These are phyloP conservation scores for Pythium phragmiticola DNA, from an alignment of 352 stramenopile species.

Conservation along the genomic window DNA sequence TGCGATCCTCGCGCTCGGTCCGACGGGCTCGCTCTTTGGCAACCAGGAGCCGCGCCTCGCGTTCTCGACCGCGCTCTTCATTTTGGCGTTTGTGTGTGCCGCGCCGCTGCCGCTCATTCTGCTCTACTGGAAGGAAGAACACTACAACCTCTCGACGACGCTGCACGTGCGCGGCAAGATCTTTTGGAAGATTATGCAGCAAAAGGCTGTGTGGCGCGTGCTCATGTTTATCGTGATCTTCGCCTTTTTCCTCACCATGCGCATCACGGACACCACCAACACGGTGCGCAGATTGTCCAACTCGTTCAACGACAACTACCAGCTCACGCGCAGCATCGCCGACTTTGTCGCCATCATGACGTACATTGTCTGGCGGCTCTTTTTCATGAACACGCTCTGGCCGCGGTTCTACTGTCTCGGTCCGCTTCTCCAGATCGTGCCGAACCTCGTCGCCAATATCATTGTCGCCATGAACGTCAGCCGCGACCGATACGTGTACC, in stretches of 20 bases:
- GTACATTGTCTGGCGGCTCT: conserved; percentile 34
- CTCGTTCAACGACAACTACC: conserved; percentile 31
- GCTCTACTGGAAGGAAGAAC: conserved; percentile 36
- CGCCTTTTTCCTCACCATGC: conserved; percentile 33
- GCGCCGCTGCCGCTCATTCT: conserved; percentile 33
- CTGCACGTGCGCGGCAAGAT: conserved; percentile 34
- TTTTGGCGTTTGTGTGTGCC: conserved; percentile 33
- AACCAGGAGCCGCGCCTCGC: conserved; percentile 19
- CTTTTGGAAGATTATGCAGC: conserved; percentile 52
- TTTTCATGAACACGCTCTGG: conserved; percentile 41
- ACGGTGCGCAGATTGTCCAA: conserved; percentile 25
- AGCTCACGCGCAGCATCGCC: conserved; percentile 32
- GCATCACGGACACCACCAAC: conserved; percentile 27
- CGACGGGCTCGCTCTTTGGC: not conserved
- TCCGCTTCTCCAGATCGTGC: conserved; percentile 32
- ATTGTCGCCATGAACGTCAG: conserved; percentile 11
- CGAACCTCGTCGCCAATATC: conserved; percentile 25
- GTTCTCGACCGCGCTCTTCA: conserved; percentile 34
- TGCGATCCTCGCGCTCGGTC: conserved; percentile 21
- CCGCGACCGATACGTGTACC: conserved; percentile 30
- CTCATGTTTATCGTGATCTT: conserved; percentile 49
- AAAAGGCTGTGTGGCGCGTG: conserved; percentile 42
- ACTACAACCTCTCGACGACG: conserved; percentile 35
- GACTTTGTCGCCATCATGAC: conserved; percentile 32
- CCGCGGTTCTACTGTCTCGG: conserved; percentile 31